These are phyloP conservation scores for Alternaria gaisen DNA, from an alignment of 2,329 filamentous ascomycete genomes.

Conservation along the genomic window DNA sequence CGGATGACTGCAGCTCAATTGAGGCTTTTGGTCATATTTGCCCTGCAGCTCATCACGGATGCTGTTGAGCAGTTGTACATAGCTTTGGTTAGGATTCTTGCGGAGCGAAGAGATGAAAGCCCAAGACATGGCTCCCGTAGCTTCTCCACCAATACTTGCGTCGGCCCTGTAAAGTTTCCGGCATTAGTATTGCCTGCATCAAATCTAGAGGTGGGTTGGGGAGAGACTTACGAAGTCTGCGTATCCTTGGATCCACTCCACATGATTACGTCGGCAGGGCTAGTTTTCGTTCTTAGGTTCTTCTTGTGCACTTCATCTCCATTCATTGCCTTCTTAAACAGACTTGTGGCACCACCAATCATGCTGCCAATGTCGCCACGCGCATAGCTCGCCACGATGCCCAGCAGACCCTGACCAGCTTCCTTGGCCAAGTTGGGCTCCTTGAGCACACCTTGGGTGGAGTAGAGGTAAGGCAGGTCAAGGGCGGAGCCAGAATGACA, in stretches of 20 bases:
- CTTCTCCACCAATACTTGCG: constrained; percentile 84
- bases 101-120: constrained; percentile 92
- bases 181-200: background rate
- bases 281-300: constrained; percentile 88
- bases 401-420: constrained; percentile 75
- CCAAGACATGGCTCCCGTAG: constrained; percentile 98
- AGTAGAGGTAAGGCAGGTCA: constrained; percentile 82
- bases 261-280: constrained; percentile 95
- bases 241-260: constrained; percentile 97
- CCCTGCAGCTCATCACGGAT: constrained; percentile 87
- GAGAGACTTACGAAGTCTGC: constrained; percentile 80
- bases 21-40: constrained; percentile 94
- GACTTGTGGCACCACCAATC: constrained; percentile 78
- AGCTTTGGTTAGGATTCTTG: constrained; percentile 94
- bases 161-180: constrained; percentile 71
- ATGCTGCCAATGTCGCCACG: constrained; percentile 85
- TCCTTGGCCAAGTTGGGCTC: constrained; percentile 84
- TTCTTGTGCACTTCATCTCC: constrained; percentile 82
- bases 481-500: constrained; percentile 82
- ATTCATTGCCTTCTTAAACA: constrained; percentile 86
- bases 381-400: constrained; percentile 79
- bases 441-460: constrained; percentile 80
- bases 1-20: constrained; percentile 95
- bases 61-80: constrained; percentile 93
- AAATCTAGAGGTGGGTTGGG: background rate